phyloP scores from a whole-genome alignment of 2,329 filamentous ascomycete species.

The Ascochyta lentis region DNA sequence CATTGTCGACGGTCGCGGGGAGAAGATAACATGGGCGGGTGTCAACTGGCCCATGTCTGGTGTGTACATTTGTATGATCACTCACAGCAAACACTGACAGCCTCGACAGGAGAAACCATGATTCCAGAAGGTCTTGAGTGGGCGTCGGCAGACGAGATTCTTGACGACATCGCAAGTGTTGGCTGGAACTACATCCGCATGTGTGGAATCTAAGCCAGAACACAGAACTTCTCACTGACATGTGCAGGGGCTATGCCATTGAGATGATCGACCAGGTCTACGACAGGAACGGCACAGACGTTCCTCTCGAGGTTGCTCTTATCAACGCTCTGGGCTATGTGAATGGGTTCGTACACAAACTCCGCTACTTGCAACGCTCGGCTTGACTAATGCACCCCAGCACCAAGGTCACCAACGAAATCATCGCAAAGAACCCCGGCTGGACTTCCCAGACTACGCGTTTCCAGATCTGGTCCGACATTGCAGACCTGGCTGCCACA shows the following conservation, averaged over 20 bases:
- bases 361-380: neutral
- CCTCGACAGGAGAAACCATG: slow-evolving; percentile 59
- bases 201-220: slow-evolving; percentile 8
- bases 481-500: slow-evolving; percentile 34
- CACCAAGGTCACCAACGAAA: slow-evolving; percentile 49
- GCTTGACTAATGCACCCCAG: slow-evolving; percentile 11
- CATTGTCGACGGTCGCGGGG: slow-evolving; percentile 47
- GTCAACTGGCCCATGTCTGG: slow-evolving; percentile 63
- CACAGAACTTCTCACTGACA: slow-evolving; percentile 2
- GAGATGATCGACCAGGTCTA: slow-evolving; percentile 53
- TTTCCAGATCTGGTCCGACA: slow-evolving; percentile 48
- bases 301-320: slow-evolving; percentile 49
- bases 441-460: slow-evolving; percentile 50
- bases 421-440: slow-evolving; percentile 45
- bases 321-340: slow-evolving; percentile 49
- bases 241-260: slow-evolving; percentile 49
- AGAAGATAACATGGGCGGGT: slow-evolving; percentile 65
- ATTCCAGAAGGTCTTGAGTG: slow-evolving; percentile 66
- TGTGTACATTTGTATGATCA: slow-evolving; percentile 10
- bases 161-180: slow-evolving; percentile 58
- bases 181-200: slow-evolving; percentile 68
- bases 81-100: neutral
- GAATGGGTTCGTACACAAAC: slow-evolving; percentile 34
- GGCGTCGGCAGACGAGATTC: slow-evolving; percentile 59
- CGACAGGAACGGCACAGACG: slow-evolving; percentile 48